phyloP scores from a whole-genome alignment of 257 asterid genomes.

The Perilla frutescens region DNA sequence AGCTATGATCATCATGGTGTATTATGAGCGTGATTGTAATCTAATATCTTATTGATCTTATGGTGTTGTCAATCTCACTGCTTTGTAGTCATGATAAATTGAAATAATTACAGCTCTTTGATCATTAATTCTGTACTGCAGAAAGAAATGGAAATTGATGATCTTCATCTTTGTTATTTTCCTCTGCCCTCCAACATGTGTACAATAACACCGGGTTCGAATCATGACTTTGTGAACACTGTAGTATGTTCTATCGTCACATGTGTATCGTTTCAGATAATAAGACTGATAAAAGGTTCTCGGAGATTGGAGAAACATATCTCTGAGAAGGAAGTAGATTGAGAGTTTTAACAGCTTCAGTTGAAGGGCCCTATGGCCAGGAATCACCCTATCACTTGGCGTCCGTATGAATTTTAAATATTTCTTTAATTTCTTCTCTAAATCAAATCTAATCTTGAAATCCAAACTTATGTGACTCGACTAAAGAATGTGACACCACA shows the following conservation, averaged over 20 bases:
- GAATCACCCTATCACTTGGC: no score
- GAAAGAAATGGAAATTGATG: slow-evolving; percentile 62
- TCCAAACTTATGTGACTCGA: no score
- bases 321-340: no score
- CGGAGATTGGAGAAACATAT: no score
- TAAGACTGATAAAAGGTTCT: not conserved
- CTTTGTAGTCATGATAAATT: slow-evolving; percentile 6
- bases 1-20: slow-evolving; percentile 13
- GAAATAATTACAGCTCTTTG: slow-evolving; percentile 23
- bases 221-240: slow-evolving; percentile 75
- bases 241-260: slow-evolving; percentile 76
- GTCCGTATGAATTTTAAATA: no score
- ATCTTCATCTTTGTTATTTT: slow-evolving; percentile 84
- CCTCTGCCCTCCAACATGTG: slow-evolving; percentile 82
- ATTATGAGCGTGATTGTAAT: no score
- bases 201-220: slow-evolving; percentile 73
- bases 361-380: no score
- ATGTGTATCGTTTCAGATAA: slow-evolving; percentile 58
- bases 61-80: not conserved
- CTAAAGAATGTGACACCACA: no score
- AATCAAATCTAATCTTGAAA: no score
- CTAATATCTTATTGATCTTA: not conserved
- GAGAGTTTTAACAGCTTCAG: no score
- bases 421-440: no score
- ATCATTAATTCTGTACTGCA: slow-evolving; percentile 42